phyloP scores from a whole-genome alignment of 441 rosid species.

The Pelargonium hybrid region DNA sequence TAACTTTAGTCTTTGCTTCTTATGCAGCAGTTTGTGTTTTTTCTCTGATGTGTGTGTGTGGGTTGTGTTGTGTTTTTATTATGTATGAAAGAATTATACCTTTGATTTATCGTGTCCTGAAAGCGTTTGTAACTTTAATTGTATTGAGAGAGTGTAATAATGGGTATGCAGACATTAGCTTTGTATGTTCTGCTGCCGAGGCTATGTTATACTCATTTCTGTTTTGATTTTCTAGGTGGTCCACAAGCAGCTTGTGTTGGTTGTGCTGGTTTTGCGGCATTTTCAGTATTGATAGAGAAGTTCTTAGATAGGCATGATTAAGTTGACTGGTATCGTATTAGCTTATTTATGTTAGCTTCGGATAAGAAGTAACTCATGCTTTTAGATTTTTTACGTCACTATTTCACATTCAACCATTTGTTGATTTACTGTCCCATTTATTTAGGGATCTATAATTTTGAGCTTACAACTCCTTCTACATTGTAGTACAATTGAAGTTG shows the following conservation, averaged over 20 bases:
- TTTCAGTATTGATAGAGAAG: conserved; percentile 88
- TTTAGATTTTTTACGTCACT: neutral
- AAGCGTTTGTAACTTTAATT: too few relatives aligned
- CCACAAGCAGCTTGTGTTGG: conserved; percentile 84
- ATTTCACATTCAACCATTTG: neutral
- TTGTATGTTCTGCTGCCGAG: neutral
- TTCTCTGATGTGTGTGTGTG: neutral
- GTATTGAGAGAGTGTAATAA: too few relatives aligned
- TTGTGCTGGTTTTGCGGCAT: conserved; percentile 90
- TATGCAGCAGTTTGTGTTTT: neutral
- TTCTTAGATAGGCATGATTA: conserved; percentile 64
- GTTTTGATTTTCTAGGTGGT: conserved; percentile 40
- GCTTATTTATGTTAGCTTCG: neutral
- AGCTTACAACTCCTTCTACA: neutral
- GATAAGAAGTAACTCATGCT: neutral
- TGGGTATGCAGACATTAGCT: neutral
- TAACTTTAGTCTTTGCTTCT: neutral
- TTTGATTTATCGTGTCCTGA: too few relatives aligned
- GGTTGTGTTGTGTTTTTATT: too few relatives aligned
- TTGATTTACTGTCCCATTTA: neutral
- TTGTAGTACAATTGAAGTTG: neutral
- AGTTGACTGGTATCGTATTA: conserved; percentile 11
- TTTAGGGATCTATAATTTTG: neutral
- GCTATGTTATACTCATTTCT: conserved; percentile 11
- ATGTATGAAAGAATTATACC: too few relatives aligned